Conservation (phyloP, 2,329 filamentous ascomycete species). For the Orbilia oligospora region DNA sequence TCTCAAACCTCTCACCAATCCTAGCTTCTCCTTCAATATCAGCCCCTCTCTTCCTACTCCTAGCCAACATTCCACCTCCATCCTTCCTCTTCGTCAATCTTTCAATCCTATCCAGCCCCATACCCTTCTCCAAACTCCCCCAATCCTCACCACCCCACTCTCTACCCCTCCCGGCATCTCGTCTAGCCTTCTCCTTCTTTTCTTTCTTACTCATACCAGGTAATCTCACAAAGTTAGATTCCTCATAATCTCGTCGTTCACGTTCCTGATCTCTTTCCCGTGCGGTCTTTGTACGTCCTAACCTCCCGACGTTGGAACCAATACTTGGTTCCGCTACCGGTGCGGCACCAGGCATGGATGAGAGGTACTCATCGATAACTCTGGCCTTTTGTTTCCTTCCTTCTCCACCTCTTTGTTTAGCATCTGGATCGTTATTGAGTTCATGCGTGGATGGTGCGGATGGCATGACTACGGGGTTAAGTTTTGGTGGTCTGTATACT, state of each 20-base stretch:
- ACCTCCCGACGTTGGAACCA: slow-evolving; percentile 73
- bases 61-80: slow-evolving; percentile 76
- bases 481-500: slow-evolving; percentile 89
- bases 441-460: slow-evolving; percentile 70
- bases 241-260: slow-evolving; percentile 88
- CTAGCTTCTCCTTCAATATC: slow-evolving; percentile 79
- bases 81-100: slow-evolving; percentile 79
- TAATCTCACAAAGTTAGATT: slow-evolving; percentile 89
- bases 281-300: slow-evolving; percentile 77
- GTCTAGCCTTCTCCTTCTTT: slow-evolving; percentile 67
- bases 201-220: slow-evolving; percentile 92
- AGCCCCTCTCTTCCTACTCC: slow-evolving; percentile 84
- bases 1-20: slow-evolving; percentile 82
- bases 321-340: slow-evolving; percentile 90
- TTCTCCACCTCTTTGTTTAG: slow-evolving; percentile 71
- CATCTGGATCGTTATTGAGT: slow-evolving; percentile 69
- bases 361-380: slow-evolving; percentile 92
- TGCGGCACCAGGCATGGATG: slow-evolving; percentile 81
- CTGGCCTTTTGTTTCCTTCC: slow-evolving; percentile 76
- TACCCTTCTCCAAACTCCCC: slow-evolving; percentile 78
- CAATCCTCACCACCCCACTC: slow-evolving; percentile 83
- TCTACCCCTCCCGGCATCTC: slow-evolving; percentile 73
- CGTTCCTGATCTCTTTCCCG: slow-evolving; percentile 82
- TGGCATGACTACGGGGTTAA: slow-evolving; percentile 86
- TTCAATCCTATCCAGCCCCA: slow-evolving; percentile 88